These are phyloP conservation scores for Suhomyces bokatorum DNA, from an alignment of 1,139 yeast genomes.

Conservation along the genomic window DNA sequence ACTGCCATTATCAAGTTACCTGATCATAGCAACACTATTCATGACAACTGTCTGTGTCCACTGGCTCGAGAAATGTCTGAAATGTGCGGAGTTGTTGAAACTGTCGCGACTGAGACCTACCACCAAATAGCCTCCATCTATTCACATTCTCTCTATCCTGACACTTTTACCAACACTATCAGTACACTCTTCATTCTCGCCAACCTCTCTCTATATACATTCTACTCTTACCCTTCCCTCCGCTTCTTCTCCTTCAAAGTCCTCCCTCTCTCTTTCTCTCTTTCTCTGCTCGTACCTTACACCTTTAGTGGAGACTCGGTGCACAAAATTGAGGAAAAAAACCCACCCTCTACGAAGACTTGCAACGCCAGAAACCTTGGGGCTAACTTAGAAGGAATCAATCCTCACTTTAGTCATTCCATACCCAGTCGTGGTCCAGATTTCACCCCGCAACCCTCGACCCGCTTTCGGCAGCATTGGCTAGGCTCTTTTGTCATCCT, in stretches of 20 bases:
- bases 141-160: no score
- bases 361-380: background rate
- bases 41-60: no score
- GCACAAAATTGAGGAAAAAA: constrained; percentile 3
- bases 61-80: no score
- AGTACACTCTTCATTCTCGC: no score
- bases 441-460: background rate
- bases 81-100: no score
- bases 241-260: no score
- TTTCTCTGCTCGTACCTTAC: background rate
- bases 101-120: no score
- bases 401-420: background rate
- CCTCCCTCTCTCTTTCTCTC: background rate
- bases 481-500: background rate
- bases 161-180: no score
- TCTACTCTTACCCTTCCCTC: no score
- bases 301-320: background rate
- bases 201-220: background rate
- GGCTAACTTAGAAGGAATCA: background rate
- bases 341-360: background rate
- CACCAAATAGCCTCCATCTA: no score
- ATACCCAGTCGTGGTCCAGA: background rate
- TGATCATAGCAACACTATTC: no score
- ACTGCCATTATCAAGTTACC: no score
- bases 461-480: background rate